Evolutionary conservation across 148 eudicot species (phyloP), one percentile per base, ranked within the genome.

Genomic region (Fallopia convolvulus): DNA sequence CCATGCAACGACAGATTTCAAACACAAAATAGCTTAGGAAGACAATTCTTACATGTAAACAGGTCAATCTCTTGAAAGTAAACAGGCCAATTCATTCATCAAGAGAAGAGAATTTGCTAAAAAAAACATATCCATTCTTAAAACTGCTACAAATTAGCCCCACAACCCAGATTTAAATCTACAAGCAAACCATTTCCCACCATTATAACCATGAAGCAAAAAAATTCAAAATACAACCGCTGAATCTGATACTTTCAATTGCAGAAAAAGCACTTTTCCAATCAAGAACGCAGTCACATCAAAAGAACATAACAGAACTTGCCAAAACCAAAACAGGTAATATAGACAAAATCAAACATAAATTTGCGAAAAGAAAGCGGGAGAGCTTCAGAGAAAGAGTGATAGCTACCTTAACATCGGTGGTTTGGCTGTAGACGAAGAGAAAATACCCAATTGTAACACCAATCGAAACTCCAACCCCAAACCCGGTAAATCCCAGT

Each of bases 401-500:
- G 2, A 65, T 66, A 50, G 14, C 63, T 47, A 93, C 97, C 96
- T 89, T 82, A 23, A 93, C 93, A 85, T 91, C 90, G 65, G 75
- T 61, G 71, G 94, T 81, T 58, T 89, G 92, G 77, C 86, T 88
- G 68, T 84, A 91, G 80, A 93, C 84, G 87, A 93, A 93, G 75
- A 87, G 73, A 72, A 65, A 93, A 74, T 93, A 93, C 0, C 98
- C 98, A 79, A 88, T 80, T 5, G 80, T 82, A n/a, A 93, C 86
- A 14, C 98, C 98, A 74, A 87, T 68, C 55, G 92, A 76, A 77
- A 87, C 76, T 42, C 95, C 98, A 71, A 90, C 70, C 53, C 97
- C 98, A 74, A 93, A 93, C 61, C 97, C 97, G n/a, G 82, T 47
- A 53, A 89, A 86, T 30, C 96, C 92, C 79, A 93, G 76, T 26